These are phyloP conservation scores for Halenospora varia DNA, from an alignment of 495 filamentous ascomycete species.

Conservation along the genomic window DNA sequence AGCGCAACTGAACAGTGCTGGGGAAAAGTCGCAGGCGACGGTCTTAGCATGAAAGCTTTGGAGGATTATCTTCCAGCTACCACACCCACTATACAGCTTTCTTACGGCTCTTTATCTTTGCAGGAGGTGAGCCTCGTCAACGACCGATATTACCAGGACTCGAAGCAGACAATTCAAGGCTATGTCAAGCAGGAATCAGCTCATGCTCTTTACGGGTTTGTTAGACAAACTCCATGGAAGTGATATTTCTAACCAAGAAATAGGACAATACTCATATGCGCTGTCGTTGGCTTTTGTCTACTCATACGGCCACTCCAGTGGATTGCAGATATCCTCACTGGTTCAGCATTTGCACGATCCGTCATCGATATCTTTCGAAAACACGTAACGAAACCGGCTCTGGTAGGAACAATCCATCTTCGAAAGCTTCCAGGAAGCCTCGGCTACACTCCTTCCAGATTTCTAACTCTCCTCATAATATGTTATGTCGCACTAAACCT, in stretches of 20 bases:
- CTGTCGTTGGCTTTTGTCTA: not conserved
- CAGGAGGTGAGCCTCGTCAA: too few relatives aligned
- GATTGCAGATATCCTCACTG: not conserved
- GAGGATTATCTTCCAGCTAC: too few relatives aligned
- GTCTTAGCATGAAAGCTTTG: too few relatives aligned
- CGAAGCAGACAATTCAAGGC: not conserved
- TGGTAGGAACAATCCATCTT: not conserved
- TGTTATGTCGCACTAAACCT: too few relatives aligned
- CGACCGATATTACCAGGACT: too few relatives aligned
- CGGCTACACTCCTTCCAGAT: too few relatives aligned
- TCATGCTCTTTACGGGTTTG: constrained; percentile 1
- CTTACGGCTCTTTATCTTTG: too few relatives aligned
- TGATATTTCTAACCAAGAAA: not conserved
- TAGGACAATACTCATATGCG: not conserved
- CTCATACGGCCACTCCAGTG: not conserved
- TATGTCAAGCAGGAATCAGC: not conserved
- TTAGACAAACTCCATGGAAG: not conserved
- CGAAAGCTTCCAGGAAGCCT: not conserved
- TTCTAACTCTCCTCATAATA: too few relatives aligned
- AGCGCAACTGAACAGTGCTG: too few relatives aligned
- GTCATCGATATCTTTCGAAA: not conserved
- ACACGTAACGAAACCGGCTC: not conserved
- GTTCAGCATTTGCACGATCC: not conserved
- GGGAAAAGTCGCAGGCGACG: too few relatives aligned
- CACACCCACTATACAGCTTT: too few relatives aligned